phyloP scores from a whole-genome alignment of 1,139 yeast genomes.

The Hanseniaspora uvarum region DNA sequence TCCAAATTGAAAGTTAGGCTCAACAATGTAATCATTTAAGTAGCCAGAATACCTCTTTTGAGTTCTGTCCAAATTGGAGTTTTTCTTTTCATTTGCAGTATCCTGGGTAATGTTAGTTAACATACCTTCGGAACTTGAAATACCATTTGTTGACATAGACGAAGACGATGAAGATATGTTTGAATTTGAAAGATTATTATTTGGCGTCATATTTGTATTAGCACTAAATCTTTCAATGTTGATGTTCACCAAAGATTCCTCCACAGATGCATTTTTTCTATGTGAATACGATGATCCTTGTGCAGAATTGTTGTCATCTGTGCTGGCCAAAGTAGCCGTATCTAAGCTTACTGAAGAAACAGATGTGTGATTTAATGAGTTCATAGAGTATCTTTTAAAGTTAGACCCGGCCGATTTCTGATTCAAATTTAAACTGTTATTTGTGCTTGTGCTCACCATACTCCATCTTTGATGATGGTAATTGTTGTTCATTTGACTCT shows the following conservation, averaged over 20 bases:
- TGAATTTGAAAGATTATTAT: background rate
- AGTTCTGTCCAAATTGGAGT: slow-evolving; percentile 2
- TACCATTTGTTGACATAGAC: slow-evolving; percentile 15
- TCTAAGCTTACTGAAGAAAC: slow-evolving; percentile 9
- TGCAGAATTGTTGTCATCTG: slow-evolving; percentile 3
- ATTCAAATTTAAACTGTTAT: background rate
- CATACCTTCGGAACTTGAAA: slow-evolving; percentile 14
- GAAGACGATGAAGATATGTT: slow-evolving; percentile 6
- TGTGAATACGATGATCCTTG: background rate
- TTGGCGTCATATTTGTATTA: background rate
- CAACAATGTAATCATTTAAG: slow-evolving; percentile 12
- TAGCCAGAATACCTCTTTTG: slow-evolving; percentile 15
- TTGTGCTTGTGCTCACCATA: slow-evolving; percentile 9
- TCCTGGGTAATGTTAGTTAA: slow-evolving; percentile 13
- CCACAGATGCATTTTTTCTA: slow-evolving; percentile 14
- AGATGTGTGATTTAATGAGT: slow-evolving; percentile 10
- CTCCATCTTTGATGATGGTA: slow-evolving; percentile 15
- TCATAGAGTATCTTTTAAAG: slow-evolving; percentile 11
- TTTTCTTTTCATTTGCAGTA: background rate
- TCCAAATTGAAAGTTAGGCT: background rate
- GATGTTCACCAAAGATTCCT: slow-evolving; percentile 17
- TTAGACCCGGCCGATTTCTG: background rate
- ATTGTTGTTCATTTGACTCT: background rate
- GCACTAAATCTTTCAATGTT: slow-evolving; percentile 18
- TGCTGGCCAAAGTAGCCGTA: slow-evolving; percentile 8